phyloP scores from a whole-genome alignment of 805 yeast genomes.

The Millerozyma miso region DNA sequence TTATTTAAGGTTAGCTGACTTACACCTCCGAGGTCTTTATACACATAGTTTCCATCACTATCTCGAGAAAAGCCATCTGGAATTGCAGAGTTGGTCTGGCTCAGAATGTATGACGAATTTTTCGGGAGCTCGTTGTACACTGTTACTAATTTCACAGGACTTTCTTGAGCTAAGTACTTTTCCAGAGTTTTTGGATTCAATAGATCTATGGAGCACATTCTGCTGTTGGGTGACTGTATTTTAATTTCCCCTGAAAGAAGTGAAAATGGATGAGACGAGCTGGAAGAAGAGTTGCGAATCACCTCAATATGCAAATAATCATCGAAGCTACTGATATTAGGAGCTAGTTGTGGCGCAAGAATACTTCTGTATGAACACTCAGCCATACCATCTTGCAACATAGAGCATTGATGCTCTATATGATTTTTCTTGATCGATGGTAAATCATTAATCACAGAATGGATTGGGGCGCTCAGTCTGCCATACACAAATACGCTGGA shows the following conservation, averaged over 20 bases:
- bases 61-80: slow-evolving; percentile 47
- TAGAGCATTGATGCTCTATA: slow-evolving; percentile 28
- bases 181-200: slow-evolving; percentile 27
- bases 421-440: slow-evolving; percentile 54
- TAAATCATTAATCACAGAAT: slow-evolving; percentile 48
- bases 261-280: slow-evolving; percentile 49
- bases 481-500: slow-evolving; percentile 48
- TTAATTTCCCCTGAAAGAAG: slow-evolving; percentile 61
- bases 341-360: slow-evolving; percentile 38
- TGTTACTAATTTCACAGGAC: slow-evolving; percentile 65
- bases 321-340: slow-evolving; percentile 28
- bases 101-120: background rate
- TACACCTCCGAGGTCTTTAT: slow-evolving; percentile 59
- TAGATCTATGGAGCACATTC: slow-evolving; percentile 64
- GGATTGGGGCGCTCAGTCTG: slow-evolving; percentile 43
- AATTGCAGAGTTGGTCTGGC: slow-evolving; percentile 8
- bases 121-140: slow-evolving; percentile 37
- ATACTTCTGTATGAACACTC: slow-evolving; percentile 49
- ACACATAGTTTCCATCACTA: slow-evolving; percentile 41
- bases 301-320: slow-evolving; percentile 51
- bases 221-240: slow-evolving; percentile 55
- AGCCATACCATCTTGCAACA: slow-evolving; percentile 44
- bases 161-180: slow-evolving; percentile 17
- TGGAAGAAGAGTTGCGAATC: slow-evolving; percentile 44
- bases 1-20: slow-evolving; percentile 62